Evolutionary conservation across 257 asterid genomes (phyloP), one percentile per base, ranked within the genome.

Genomic region (Ophiorrhiza pumila): DNA sequence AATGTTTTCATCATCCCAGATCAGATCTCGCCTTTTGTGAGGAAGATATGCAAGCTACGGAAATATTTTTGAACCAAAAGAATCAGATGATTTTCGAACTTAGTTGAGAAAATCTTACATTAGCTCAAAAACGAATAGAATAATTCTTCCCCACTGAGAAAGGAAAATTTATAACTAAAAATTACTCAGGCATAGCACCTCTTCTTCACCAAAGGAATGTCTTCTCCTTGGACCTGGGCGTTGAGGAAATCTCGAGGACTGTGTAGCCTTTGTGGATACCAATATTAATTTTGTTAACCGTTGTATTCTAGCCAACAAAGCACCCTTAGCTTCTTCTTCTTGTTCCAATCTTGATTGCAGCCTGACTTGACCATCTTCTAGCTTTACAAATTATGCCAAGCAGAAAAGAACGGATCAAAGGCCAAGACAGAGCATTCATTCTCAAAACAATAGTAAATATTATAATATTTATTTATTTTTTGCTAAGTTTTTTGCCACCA

Each of bases 301-400:
- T 83, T 95, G 99, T 83, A 95, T 95, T 82, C 99, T 90, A 75
- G 96, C 91, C 91, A 95, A 80, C 71, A 95, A 80, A 72, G 99
- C 98, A 81, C 96, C 98, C 89, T 95, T 95, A 31, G 99, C 97
- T 77, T 95, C 99, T 84, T 95, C 99, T 90, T 95, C 99, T 82
- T 92, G 90, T 84, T 95, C 99, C 93, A 95, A 77, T 82, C 99
- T 90, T 76, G 99, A 92, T 78, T 90, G 99, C 72, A 95, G 84
- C 82, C 90, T 96, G 77, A 95, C 96, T 76, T 92, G 99, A 83
- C 99, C 99, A 80, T 92, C 99, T 87, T 90, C 97, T 79, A 95
- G 93, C 99, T 95, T 85, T 78, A 88, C 77, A 80, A 82, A 84
- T 68, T 79, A 53, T 45, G 32, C 11, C 11, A 67, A 77, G 73